Percentiles rank a stretch among this genome's conserved stretches.
phyloP scores from a whole-genome alignment of 345 rosid genomes.

The Eucalyptus paniculata region DNA sequence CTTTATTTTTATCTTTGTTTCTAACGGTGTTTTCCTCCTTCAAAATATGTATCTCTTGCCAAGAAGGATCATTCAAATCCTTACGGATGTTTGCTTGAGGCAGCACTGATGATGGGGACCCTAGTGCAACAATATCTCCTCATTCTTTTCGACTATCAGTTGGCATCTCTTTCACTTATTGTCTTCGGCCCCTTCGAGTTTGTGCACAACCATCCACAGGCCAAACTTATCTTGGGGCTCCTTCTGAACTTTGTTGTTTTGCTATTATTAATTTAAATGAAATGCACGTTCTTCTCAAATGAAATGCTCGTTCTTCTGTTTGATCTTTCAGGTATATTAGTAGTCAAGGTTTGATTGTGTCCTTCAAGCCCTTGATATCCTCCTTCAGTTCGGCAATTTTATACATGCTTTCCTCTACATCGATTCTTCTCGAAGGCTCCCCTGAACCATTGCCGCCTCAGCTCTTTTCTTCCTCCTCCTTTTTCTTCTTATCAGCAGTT shows the following conservation, averaged over 20 bases:
- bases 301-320: background rate
- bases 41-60: background rate
- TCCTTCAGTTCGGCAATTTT: background rate
- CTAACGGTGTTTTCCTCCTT: background rate
- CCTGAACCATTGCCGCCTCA: background rate
- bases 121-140: background rate
- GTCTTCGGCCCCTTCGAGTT: background rate
- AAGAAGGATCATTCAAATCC: background rate
- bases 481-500: background rate
- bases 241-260: background rate
- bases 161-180: background rate
- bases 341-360: background rate
- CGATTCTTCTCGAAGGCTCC: background rate
- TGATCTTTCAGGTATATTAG: background rate
- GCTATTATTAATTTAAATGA: background rate
- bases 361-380: background rate
- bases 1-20: background rate
- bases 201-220: background rate
- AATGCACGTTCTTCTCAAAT: background rate
- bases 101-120: background rate
- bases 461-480: background rate
- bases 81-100: background rate
- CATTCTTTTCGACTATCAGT: background rate
- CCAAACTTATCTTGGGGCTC: background rate
- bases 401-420: background rate